Percentiles rank a stretch among this genome's conserved stretches.
These are phyloP conservation scores for Schizophyllum commune DNA, from an alignment of 1,284 basidiomycete species.

Conservation along the genomic window DNA sequence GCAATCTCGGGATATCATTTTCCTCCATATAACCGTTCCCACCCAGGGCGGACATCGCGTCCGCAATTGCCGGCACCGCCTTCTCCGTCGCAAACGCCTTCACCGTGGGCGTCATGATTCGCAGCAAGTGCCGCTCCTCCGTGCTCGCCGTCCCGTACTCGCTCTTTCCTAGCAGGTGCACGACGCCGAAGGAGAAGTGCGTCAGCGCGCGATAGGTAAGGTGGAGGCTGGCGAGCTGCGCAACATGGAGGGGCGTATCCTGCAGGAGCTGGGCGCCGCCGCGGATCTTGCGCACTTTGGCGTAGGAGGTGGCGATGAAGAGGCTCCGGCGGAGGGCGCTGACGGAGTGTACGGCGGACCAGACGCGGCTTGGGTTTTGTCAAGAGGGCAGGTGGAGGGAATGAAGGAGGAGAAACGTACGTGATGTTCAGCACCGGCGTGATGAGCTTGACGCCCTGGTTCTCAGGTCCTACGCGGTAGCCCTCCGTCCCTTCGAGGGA, in stretches of 20 bases:
- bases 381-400: not conserved
- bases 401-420: not conserved
- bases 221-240: slow-evolving; percentile 50
- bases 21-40: slow-evolving; percentile 84
- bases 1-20: slow-evolving; percentile 52
- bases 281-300: slow-evolving; percentile 46
- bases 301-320: slow-evolving; percentile 56
- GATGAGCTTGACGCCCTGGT: slow-evolving; percentile 65
- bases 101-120: slow-evolving; percentile 62
- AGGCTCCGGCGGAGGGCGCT: slow-evolving; percentile 58
- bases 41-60: slow-evolving; percentile 69
- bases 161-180: slow-evolving; percentile 52
- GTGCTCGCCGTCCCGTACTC: slow-evolving; percentile 45
- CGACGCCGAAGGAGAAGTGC: slow-evolving; percentile 55
- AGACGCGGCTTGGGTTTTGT: slow-evolving; percentile 32
- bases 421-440: slow-evolving; percentile 73
- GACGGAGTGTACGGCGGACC: slow-evolving; percentile 54
- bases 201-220: slow-evolving; percentile 58
- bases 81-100: slow-evolving; percentile 71
- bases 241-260: slow-evolving; percentile 54
- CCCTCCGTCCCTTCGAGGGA: slow-evolving; percentile 54
- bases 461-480: slow-evolving; percentile 56
- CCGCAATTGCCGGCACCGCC: slow-evolving; percentile 56
- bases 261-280: slow-evolving; percentile 40
- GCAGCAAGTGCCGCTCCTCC: slow-evolving; percentile 45